Evolutionary conservation across 768 basidiomycete species (phyloP).

Genomic region (Strobilomyces dryophilus): DNA sequence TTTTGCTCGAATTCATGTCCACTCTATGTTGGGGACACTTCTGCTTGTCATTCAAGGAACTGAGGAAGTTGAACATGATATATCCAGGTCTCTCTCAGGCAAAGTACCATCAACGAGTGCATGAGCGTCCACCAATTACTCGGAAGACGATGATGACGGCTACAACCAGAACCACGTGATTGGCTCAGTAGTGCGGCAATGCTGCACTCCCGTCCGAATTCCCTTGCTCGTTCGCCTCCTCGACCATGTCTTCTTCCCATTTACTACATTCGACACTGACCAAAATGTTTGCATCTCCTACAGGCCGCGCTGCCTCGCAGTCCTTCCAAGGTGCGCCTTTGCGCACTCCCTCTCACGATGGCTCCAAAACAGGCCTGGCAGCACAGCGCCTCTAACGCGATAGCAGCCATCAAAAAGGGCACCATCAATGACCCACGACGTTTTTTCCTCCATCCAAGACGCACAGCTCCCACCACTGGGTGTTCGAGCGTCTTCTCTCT

Average conservation of each 20-base stretch:
- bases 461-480: constrained; percentile 89
- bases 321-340: constrained; percentile 38
- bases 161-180: neutral
- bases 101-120: too few relatives aligned
- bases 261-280: constrained; percentile 38
- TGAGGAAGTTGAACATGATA: too few relatives aligned
- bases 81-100: too few relatives aligned
- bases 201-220: too few relatives aligned
- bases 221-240: neutral
- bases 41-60: too few relatives aligned
- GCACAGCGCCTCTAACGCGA: constrained; percentile 28
- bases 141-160: neutral
- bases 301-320: constrained; percentile 38
- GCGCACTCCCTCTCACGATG: neutral
- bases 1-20: too few relatives aligned
- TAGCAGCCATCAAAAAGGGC: constrained; percentile 77
- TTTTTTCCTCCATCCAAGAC: constrained; percentile 79
- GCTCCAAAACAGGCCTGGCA: too few relatives aligned
- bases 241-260: constrained; percentile 42
- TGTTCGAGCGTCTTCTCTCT: constrained; percentile 90
- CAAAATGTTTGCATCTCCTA: constrained; percentile 31
- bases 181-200: neutral
- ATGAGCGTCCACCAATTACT: too few relatives aligned
- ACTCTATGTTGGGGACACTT: too few relatives aligned
- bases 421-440: constrained; percentile 90